Base-by-base conservation (phyloP, 106 monocot species). In the Ottelia alismoides region DNA sequence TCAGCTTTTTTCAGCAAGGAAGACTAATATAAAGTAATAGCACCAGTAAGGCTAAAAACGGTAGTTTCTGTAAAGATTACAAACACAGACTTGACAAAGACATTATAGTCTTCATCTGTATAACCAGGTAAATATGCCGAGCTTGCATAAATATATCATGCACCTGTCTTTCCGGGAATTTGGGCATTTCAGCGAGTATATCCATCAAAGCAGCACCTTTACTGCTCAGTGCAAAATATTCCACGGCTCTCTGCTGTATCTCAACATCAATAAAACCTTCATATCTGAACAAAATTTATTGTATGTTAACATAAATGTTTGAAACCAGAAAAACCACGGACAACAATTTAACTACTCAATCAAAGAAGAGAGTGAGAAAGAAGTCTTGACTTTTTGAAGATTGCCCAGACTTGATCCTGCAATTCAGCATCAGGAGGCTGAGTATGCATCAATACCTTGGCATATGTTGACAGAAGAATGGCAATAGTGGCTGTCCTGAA, bases 121-220 rank as follows among this genome's bases (percentile, higher is more conserved):
- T n/a, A n/a, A n/a, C n/a, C n/a, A n/a, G n/a, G n/a, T n/a, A n/a
- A n/a, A n/a, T n/a, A n/a, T n/a, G n/a, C n/a, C n/a, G n/a, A n/a
- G n/a, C n/a, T n/a, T n/a, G n/a, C n/a, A n/a, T n/a, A 45, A 27
- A 2, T 28, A 11, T 22, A 20, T 25, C 20, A 16, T 43, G 0
- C 70, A 98, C 96, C 79, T 98, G 81, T 11, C 96, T 78, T 71
- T 98, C 96, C 28, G 96, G 96, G 70, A 98, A 98, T 58, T 98
- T 98, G 2, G 96, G 96, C 96, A 98, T 98, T 69, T 98, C 96
- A 51, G 89, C 89, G 14, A 98, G 81, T 60, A 98, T 62, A 54
- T 89, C 96, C 64, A 73, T 65, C 31, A 90, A 73, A 63, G 85
- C 72, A 16, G 71, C 82, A 58, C 96, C 96, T 65, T 90, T 98